Base-by-base conservation (phyloP, 495 filamentous ascomycete genomes). In the Penicillium salamii region DNA sequence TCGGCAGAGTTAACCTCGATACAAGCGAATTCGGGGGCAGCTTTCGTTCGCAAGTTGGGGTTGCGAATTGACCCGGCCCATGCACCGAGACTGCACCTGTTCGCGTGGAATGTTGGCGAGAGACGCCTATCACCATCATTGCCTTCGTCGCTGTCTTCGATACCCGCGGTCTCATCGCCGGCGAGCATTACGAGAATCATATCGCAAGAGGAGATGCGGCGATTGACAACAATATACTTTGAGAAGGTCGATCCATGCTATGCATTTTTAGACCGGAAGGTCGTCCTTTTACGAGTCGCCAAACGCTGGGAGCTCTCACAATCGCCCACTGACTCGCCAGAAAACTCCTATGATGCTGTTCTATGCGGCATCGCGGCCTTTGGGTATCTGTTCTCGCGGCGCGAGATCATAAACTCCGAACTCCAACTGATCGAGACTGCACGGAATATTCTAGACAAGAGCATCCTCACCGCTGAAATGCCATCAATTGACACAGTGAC, bases 51-150 rank as follows among this genome's bases (percentile, higher is more conserved):
- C 44, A 73, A 68, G 35, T 58, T 83, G n/a, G 78, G 74, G 8
- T 65, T 78, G 29, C 70, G 69, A 15, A 66, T 80, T 50, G 77
- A 79, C 37, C 67, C 76, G 5, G 61, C 71, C 3, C 70, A 69
- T 48, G 75, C 78, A 5, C 78, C 78, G 5, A 62, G 75, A 35
- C 49, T 82, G 47, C 77, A 81, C 50, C 67, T 79, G 14, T 82
- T 80, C 56, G 80, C 69, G 2, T 83, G 79, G 79, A 80, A 82
- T 54, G 58, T 72, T 7, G 77, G 78, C 1, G 67, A 66, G 5
- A 66, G 79, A 19, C 52, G 62, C 8, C 53, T 63, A 17, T 53
- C 59, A 3, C 49, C 54, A 24, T 26, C 49, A 2, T 14, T 52
- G 18, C 18, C 35, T 3, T 50, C 55, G 17, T 40, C 55, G 8